A percentile compares a stretch with the other conserved stretches of the same genome.
These are phyloP conservation scores for Crotalaria pallida DNA, from an alignment of 306 rosid species.

Conservation along the genomic window DNA sequence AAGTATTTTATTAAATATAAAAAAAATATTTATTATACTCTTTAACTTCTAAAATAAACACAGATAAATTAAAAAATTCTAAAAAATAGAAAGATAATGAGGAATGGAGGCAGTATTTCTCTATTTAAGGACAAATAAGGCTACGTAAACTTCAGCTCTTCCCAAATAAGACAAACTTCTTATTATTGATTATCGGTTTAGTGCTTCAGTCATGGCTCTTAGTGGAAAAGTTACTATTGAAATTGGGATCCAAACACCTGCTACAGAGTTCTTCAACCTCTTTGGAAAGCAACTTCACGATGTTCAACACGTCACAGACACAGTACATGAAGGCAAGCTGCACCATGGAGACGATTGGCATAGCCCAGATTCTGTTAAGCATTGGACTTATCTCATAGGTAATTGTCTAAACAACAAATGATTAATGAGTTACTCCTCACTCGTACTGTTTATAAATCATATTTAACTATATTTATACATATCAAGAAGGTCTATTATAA, in stretches of 20 bases:
- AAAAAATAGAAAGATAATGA: no score
- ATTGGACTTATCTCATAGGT: conserved; percentile 25
- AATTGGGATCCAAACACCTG: conserved; percentile 13
- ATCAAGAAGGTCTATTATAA: no score
- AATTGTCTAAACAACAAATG: neutral
- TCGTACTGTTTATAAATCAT: no score
- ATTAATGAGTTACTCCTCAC: no score
- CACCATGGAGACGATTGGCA: conserved; percentile 58
- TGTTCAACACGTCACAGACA: conserved; percentile 11
- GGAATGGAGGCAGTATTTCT: no score
- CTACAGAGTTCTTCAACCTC: conserved; percentile 19
- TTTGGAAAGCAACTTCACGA: neutral
- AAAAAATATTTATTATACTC: no score
- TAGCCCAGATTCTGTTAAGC: conserved; percentile 25
- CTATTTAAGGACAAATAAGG: neutral
- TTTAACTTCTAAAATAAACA: no score
- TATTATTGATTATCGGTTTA: neutral
- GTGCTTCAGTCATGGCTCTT: conserved; percentile 17
- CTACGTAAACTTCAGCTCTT: neutral
- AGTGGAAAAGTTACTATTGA: conserved; percentile 17
- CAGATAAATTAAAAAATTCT: no score
- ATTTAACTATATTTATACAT: no score
- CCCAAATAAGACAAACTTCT: neutral
- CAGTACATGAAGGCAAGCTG: conserved; percentile 14
- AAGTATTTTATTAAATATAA: no score